phyloP scores from a whole-genome alignment of 164 flowering plant genomes.

The Annona squamosa region DNA sequence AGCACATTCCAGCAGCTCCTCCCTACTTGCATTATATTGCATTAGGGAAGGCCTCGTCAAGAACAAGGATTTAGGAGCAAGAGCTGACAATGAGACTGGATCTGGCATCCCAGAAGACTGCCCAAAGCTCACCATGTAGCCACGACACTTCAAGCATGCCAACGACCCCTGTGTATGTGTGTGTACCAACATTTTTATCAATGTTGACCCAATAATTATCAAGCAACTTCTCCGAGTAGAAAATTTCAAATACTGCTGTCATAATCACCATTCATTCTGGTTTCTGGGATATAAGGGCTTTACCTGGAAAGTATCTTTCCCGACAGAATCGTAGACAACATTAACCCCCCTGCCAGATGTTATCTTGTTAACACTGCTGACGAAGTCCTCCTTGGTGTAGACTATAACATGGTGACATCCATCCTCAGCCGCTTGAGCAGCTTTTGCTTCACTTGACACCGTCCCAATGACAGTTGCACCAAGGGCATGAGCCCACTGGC shows the following conservation, averaged over 20 bases:
- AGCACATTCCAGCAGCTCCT: conserved; percentile 67
- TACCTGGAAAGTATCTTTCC: conserved; percentile 34
- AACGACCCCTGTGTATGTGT: conserved; percentile 63
- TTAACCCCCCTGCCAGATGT: conserved; percentile 27
- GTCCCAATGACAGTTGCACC: conserved; percentile 96
- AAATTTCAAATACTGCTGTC: background rate
- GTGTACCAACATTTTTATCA: background rate
- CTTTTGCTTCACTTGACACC: conserved; percentile 81
- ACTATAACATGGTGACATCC: conserved; percentile 76
- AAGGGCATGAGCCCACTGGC: conserved; percentile 90
- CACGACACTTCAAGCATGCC: conserved; percentile 64
- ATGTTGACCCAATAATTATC: background rate
- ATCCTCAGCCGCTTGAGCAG: conserved; percentile 76
- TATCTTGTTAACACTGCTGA: conserved; percentile 48
- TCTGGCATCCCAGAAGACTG: conserved; percentile 85
- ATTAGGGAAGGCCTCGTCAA: conserved; percentile 70
- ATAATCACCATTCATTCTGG: background rate
- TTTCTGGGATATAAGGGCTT: background rate
- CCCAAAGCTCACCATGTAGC: conserved; percentile 84
- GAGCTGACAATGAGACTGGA: conserved; percentile 67
- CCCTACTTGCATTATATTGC: conserved; percentile 56
- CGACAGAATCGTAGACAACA: conserved; percentile 32
- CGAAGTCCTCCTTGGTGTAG: conserved; percentile 72
- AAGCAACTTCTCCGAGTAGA: background rate
- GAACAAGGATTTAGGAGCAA: conserved; percentile 66